Evolutionary conservation across 352 stramenopile species (phyloP).

Genomic region (Phytophthora hibernalis): DNA sequence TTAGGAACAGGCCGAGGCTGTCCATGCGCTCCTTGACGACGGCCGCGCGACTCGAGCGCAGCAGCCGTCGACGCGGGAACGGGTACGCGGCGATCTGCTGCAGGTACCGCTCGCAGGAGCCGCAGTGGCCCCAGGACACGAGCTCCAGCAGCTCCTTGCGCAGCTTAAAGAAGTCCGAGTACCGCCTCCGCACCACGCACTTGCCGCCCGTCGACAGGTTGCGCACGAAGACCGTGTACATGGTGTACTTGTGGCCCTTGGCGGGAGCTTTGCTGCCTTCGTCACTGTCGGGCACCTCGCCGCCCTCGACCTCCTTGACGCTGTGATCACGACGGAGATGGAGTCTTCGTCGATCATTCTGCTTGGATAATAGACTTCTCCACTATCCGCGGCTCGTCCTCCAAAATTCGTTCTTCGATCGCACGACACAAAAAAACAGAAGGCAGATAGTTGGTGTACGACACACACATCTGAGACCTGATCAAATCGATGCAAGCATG

Average conservation of each 20-base stretch:
- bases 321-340: conserved; percentile 72
- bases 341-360: conserved; percentile 69
- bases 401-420: conserved; percentile 32
- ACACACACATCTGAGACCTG: neutral
- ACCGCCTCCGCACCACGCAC: conserved; percentile 78
- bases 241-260: conserved; percentile 77
- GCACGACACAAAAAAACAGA: conserved; percentile 47
- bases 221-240: conserved; percentile 87
- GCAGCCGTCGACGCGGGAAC: conserved; percentile 76
- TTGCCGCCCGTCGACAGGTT: conserved; percentile 78
- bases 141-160: conserved; percentile 86
- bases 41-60: conserved; percentile 69
- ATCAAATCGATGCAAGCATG: neutral
- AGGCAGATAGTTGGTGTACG: conserved; percentile 20
- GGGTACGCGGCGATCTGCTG: conserved; percentile 79
- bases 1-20: conserved; percentile 77
- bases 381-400: conserved; percentile 32
- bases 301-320: conserved; percentile 60
- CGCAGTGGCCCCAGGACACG: conserved; percentile 81
- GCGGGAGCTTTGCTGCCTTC: conserved; percentile 14
- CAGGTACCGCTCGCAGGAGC: conserved; percentile 66
- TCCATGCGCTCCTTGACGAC: conserved; percentile 90
- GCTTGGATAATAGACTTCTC: conserved; percentile 20
- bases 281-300: conserved; percentile 24
- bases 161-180: conserved; percentile 89